Evolutionary conservation across 805 yeast genomes (phyloP).

Genomic region (Komagataella ulmi): DNA sequence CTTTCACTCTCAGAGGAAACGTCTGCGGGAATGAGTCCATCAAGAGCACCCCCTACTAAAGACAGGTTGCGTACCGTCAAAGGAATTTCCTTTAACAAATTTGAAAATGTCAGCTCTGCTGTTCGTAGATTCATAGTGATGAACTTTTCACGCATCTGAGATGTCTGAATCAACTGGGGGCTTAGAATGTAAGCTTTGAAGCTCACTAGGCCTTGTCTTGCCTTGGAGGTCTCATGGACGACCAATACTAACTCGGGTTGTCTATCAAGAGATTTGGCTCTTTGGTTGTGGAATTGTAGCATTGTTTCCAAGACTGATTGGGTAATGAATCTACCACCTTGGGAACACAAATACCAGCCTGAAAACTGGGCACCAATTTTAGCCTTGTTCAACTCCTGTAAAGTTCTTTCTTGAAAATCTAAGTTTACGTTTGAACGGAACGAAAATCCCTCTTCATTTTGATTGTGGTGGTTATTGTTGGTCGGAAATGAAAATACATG

Average conservation of each 20-base stretch:
- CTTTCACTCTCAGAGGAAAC: slow-evolving; percentile 13
- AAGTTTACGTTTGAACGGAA: slow-evolving; percentile 38
- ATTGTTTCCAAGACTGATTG: slow-evolving; percentile 56
- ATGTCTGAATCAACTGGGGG: slow-evolving; percentile 40
- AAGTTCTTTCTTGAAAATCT: slow-evolving; percentile 56
- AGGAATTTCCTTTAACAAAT: slow-evolving; percentile 62
- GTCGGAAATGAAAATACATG: slow-evolving; percentile 59
- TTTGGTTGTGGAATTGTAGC: slow-evolving; percentile 39
- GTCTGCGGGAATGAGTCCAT: neutral
- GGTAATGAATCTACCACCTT: slow-evolving; percentile 57
- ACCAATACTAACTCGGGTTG: slow-evolving; percentile 36
- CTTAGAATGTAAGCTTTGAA: slow-evolving; percentile 61
- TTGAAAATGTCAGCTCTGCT: slow-evolving; percentile 47
- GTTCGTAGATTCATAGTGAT: slow-evolving; percentile 48
- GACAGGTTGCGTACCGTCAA: slow-evolving; percentile 40
- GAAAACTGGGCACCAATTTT: slow-evolving; percentile 57
- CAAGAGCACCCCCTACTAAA: slow-evolving; percentile 6
- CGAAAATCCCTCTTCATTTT: slow-evolving; percentile 50
- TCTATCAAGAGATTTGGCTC: slow-evolving; percentile 13
- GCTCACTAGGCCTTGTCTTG: slow-evolving; percentile 47
- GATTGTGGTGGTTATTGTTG: slow-evolving; percentile 17
- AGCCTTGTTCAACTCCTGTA: slow-evolving; percentile 45
- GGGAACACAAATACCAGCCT: slow-evolving; percentile 73
- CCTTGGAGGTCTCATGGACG: slow-evolving; percentile 59
- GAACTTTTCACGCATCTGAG: slow-evolving; percentile 42